These are phyloP conservation scores for Xylaria sp. DNA, from an alignment of 2,329 filamentous ascomycete species.

Conservation along the genomic window DNA sequence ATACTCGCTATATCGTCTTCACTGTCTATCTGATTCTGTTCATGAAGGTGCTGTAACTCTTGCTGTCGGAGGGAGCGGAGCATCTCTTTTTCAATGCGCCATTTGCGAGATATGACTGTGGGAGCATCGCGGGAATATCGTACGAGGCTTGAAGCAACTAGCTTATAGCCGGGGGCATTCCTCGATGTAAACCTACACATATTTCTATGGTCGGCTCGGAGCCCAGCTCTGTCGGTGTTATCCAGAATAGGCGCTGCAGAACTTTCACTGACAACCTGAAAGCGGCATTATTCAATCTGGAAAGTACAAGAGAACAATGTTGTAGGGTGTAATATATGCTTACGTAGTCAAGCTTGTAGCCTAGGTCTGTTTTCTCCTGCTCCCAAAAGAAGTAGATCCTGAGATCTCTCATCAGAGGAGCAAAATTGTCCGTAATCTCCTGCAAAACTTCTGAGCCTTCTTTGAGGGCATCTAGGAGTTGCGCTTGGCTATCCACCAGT, in stretches of 20 bases:
- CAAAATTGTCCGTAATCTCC: conserved; percentile 35
- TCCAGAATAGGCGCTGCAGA: conserved; percentile 36
- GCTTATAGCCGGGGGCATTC: conserved; percentile 28
- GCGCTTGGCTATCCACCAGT: conserved; percentile 30
- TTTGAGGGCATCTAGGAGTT: conserved; percentile 29
- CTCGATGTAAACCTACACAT: conserved; percentile 34
- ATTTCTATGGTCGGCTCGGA: conserved; percentile 27
- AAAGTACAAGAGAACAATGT: background rate
- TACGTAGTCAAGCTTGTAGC: conserved; percentile 31
- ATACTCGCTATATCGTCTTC: background rate
- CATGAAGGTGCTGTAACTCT: conserved; percentile 15
- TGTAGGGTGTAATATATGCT: background rate
- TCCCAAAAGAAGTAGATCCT: conserved; percentile 35
- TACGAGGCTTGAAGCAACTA: conserved; percentile 27
- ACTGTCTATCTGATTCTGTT: conserved; percentile 12
- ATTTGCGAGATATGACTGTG: conserved; percentile 23
- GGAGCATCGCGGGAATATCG: conserved; percentile 31
- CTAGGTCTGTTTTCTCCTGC: conserved; percentile 31
- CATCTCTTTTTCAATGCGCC: conserved; percentile 26
- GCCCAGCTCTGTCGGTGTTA: conserved; percentile 33
- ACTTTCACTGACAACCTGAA: conserved; percentile 24
- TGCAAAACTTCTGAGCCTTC: conserved; percentile 31
- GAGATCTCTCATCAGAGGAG: conserved; percentile 31
- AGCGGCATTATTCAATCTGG: background rate
- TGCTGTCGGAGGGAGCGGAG: conserved; percentile 28